Evolutionary conservation across 2,329 filamentous ascomycete species (phyloP), one percentile per base, ranked within the genome.

Genomic region (Xylariaceae sp.): DNA sequence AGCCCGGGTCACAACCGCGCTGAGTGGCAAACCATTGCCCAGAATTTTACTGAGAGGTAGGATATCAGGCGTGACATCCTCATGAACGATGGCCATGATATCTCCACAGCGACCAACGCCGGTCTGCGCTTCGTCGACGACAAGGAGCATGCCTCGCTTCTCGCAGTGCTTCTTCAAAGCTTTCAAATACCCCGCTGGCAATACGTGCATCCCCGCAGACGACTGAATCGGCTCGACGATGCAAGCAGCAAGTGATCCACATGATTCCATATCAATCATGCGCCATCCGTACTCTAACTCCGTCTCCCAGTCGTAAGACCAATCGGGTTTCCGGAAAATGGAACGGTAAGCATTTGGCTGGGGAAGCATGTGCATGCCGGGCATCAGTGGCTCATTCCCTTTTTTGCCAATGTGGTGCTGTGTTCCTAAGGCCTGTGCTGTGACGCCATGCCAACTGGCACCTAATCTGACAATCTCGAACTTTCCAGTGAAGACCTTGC

Each of bases 401-500:
- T 72, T 75, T 5, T 81, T 70, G 1, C 82, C 81, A 46, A 75
- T 75, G 57, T 79, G 76, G 62, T 82, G 85, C 39, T 81, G 79
- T 0, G 80, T 77, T 1, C 74, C 75, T 1, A 76, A 68, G 0
- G 83, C 76, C 13, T 75, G 77, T 1, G 74, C 74, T 0, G 82
- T 86, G 52, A 87, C 71, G 14, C 83, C 83, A 41, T 88, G 83
- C 71, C 77, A 87, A 33, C 77, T 81, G 0, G 77, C 77, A 0
- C 74, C 75, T 16, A 87, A 70, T 0, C 74, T 84, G 5, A 87
- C 80, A 46, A 88, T 76, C 62, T 87, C 82, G 59, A 82, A 87
- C 47, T 83, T 86, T 1, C 82, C 81, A 0, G 83, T 87, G 60
- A 78, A 84, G 10, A 77, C 70, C 59, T 87, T 87, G 84, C 83